Evolutionary conservation across 2,329 filamentous ascomycete species (phyloP).

Genomic region (Aureobasidium zeae): DNA sequence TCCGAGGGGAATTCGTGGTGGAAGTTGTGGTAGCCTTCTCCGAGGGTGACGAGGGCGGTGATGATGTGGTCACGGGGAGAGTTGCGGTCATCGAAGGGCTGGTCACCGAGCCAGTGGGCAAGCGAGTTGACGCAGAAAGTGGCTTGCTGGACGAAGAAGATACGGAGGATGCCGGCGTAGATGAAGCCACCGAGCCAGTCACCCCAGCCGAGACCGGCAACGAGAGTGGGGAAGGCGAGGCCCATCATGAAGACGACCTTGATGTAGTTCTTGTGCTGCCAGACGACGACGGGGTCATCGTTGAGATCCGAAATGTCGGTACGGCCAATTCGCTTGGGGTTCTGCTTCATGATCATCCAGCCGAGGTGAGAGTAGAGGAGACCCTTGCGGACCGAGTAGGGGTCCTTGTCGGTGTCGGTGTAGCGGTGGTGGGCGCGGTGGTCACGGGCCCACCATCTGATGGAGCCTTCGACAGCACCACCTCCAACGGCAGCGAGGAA

Average conservation of each 20-base stretch:
- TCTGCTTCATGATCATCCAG: conserved; percentile 92
- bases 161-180: conserved; percentile 75
- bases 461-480: conserved; percentile 75
- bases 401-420: conserved; percentile 86
- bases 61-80: conserved; percentile 80
- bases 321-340: conserved; percentile 78
- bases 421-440: conserved; percentile 86
- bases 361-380: conserved; percentile 75
- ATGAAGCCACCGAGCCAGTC: conserved; percentile 76
- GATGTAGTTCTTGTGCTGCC: conserved; percentile 81
- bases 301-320: conserved; percentile 84
- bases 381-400: conserved; percentile 84
- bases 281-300: conserved; percentile 74
- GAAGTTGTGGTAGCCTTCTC: conserved; percentile 91
- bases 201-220: conserved; percentile 69
- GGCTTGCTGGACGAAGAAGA: conserved; percentile 85
- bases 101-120: conserved; percentile 83
- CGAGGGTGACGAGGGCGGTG: conserved; percentile 75
- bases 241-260: conserved; percentile 71
- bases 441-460: conserved; percentile 81
- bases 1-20: conserved; percentile 91
- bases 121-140: conserved; percentile 91
- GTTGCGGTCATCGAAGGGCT: conserved; percentile 89
- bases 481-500: conserved; percentile 74
- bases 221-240: conserved; percentile 62